A percentile compares a stretch with the other conserved stretches of the same genome.
Conservation (phyloP, 352 stramenopile genomes). For the Globisporangium megalacanthum region DNA sequence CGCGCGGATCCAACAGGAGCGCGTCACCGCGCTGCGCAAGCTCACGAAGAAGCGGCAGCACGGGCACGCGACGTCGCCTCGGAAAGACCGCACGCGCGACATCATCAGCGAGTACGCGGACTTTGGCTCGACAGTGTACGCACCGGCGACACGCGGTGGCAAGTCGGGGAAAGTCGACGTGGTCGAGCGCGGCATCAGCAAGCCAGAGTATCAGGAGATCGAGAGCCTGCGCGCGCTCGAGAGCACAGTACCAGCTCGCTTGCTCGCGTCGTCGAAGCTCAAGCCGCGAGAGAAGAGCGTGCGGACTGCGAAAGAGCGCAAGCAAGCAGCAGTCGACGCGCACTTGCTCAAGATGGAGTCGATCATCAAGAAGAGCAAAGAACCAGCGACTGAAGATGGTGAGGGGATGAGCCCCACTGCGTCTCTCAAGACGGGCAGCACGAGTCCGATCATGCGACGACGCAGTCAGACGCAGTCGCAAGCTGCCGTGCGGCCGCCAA, state of each 20-base stretch:
- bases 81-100: slow-evolving; percentile 45
- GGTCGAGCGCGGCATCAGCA: slow-evolving; percentile 51
- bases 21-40: slow-evolving; percentile 87
- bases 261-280: slow-evolving; percentile 47
- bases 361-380: slow-evolving; percentile 72
- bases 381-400: slow-evolving; percentile 9
- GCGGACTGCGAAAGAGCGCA: slow-evolving; percentile 71
- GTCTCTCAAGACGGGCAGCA: not conserved
- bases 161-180: slow-evolving; percentile 51
- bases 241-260: slow-evolving; percentile 32
- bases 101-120: slow-evolving; percentile 89
- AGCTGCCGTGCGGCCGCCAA: slow-evolving; percentile 64
- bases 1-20: slow-evolving; percentile 78
- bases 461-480: slow-evolving; percentile 40
- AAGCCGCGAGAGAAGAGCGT: slow-evolving; percentile 46
- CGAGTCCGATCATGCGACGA: slow-evolving; percentile 16
- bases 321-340: slow-evolving; percentile 63
- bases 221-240: slow-evolving; percentile 64
- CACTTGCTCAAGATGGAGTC: slow-evolving; percentile 87
- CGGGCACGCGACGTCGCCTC: slow-evolving; percentile 34
- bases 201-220: slow-evolving; percentile 42
- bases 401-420: too few relatives aligned
- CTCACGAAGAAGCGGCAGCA: slow-evolving; percentile 83
- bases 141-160: slow-evolving; percentile 54
- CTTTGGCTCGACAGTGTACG: slow-evolving; percentile 84